Evolutionary conservation across 176 grass and related monocot species (phyloP).

Genomic region (Cenchrus purpureus): DNA sequence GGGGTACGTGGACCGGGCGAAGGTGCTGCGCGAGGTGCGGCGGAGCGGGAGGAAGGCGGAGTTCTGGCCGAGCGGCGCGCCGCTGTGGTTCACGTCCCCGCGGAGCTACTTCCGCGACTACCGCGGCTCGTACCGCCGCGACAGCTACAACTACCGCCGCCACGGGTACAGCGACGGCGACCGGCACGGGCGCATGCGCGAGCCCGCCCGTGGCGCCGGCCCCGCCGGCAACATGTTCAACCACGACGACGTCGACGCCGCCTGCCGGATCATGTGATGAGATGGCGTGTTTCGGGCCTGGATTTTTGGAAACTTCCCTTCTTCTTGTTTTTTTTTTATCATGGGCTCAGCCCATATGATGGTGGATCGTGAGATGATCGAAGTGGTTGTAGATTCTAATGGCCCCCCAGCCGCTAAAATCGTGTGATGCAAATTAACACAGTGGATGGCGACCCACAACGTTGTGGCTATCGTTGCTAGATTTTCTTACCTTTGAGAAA

Average conservation of each 20-base stretch:
- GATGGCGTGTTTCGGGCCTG: neutral
- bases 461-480: too few relatives aligned
- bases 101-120: conserved; percentile 63
- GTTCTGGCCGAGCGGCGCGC: conserved; percentile 64
- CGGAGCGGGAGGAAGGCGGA: conserved; percentile 87
- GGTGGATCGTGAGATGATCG: too few relatives aligned
- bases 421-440: too few relatives aligned
- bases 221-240: conserved; percentile 69
- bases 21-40: conserved; percentile 65
- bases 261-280: conserved; percentile 51
- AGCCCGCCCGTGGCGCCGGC: conserved; percentile 45
- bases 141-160: conserved; percentile 70
- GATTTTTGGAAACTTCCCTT: neutral
- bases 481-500: too few relatives aligned
- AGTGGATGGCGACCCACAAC: too few relatives aligned
- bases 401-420: too few relatives aligned
- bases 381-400: too few relatives aligned
- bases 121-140: conserved; percentile 46
- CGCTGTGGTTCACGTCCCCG: conserved; percentile 56
- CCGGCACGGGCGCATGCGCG: conserved; percentile 56
- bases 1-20: conserved; percentile 68
- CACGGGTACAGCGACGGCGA: conserved; percentile 66
- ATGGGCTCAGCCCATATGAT: neutral
- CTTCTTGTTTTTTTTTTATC: neutral
- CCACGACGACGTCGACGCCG: conserved; percentile 70